A percentile compares a stretch with the other conserved stretches of the same genome.
Conservation (phyloP, 805 yeast species). For the Saccharomycopsis malanga region DNA sequence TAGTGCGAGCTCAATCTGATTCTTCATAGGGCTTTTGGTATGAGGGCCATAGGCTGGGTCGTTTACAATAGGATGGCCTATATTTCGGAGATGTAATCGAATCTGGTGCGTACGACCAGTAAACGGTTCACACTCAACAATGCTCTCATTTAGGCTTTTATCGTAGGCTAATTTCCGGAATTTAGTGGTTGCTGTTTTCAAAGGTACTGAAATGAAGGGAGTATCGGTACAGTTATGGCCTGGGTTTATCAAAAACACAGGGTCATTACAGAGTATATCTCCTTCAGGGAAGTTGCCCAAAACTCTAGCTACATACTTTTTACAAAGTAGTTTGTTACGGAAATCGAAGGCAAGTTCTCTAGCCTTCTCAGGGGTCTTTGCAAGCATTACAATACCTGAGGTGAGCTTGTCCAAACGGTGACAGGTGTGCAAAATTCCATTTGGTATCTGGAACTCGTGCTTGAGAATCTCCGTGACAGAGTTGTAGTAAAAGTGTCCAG, state of each 20-base stretch:
- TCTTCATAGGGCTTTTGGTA: slow-evolving; percentile 4
- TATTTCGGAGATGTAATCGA: slow-evolving; percentile 79
- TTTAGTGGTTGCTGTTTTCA: slow-evolving; percentile 63
- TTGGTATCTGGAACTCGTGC: slow-evolving; percentile 45
- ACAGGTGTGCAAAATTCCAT: slow-evolving; percentile 33
- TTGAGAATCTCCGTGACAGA: slow-evolving; percentile 73
- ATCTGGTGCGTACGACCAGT: slow-evolving; percentile 97
- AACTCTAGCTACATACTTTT: slow-evolving; percentile 84
- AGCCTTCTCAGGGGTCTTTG: slow-evolving; percentile 72
- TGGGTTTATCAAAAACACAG: slow-evolving; percentile 62
- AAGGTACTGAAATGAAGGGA: slow-evolving; percentile 31
- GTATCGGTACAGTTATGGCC: slow-evolving; percentile 29
- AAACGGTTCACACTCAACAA: slow-evolving; percentile 77
- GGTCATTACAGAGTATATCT: slow-evolving; percentile 44
- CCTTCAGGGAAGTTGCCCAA: slow-evolving; percentile 71
- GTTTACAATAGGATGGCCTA: slow-evolving; percentile 88
- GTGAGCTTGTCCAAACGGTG: slow-evolving; percentile 61
- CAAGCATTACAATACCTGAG: slow-evolving; percentile 87
- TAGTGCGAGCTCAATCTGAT: slow-evolving; percentile 5
- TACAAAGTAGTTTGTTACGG: slow-evolving; percentile 62
- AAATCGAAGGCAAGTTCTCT: slow-evolving; percentile 58
- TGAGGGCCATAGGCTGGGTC: slow-evolving; percentile 64
- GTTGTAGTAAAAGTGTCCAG: slow-evolving; percentile 74
- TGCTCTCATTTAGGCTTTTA: slow-evolving; percentile 45
- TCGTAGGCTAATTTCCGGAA: slow-evolving; percentile 67